Evolutionary conservation across 768 basidiomycete species (phyloP), one percentile per base, ranked within the genome.

Genomic region (Dioszegia crocea): DNA sequence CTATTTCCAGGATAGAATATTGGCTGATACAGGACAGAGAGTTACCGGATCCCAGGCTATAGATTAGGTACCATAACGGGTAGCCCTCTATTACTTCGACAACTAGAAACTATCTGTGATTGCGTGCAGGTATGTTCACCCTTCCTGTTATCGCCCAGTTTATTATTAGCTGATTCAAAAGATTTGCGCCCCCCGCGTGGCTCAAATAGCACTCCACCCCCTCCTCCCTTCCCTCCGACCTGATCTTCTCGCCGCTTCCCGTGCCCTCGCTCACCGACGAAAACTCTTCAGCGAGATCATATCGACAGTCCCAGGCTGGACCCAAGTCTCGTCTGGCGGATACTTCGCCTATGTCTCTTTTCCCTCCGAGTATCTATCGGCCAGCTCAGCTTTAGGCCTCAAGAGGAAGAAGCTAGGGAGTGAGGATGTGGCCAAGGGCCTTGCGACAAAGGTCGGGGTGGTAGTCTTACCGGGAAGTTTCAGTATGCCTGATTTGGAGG

Each of bases 271-370:
- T 23, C 66, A 74, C 16, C 82, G 88, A 3, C 86, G 87, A 50
- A 64, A 56, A 12, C 76, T 87, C 4, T 91, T 91, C 78, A 73
- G 74, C 36, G 64, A 69, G 21, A 58, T 64, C 0, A 71, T 91
- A 17, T 83, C 83, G 0, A 21, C 65, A 2, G 78, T 78, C 4
- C 63, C 68, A 16, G 80, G 77, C 0, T 91, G 89, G 89, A 74
- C 67, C 19, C 79, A 89, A 24, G 84, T 82, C 4, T 81, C 83
- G 0, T 83, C 83, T 38, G 88, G 88, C 0, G 89, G 84, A 0
- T 91, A 86, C 75, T 92, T 84, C 64, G 87, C 88, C 4, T 93
- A 87, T 67, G 87, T 90, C 46, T 76, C 79, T 17, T 76, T 74
- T 44, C 74, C 77, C 0, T 8, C 39, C 6, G 59, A 57, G 6